These are phyloP conservation scores for Staphylotrichum tortipilum DNA, from an alignment of 495 filamentous ascomycete species.

Conservation along the genomic window DNA sequence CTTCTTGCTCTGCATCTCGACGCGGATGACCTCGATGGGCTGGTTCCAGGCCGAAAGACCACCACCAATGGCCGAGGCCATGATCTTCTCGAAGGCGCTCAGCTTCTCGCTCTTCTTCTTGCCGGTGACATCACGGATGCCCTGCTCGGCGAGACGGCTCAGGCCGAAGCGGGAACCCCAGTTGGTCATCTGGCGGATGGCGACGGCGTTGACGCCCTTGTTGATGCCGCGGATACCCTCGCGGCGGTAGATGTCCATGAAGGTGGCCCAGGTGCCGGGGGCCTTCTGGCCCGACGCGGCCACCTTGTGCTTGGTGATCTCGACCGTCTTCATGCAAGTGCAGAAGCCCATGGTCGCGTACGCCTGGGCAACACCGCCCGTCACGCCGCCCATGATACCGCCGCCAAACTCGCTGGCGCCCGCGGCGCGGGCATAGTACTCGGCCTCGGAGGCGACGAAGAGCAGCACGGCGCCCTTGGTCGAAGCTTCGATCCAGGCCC, in stretches of 20 bases:
- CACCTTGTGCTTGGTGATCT: constrained; percentile 97
- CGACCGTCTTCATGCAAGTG: constrained; percentile 99
- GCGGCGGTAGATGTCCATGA: constrained; percentile 92
- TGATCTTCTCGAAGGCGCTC: constrained; percentile 74
- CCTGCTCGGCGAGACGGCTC: constrained; percentile 77
- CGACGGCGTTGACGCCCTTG: constrained; percentile 94
- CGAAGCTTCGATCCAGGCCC: constrained; percentile 99
- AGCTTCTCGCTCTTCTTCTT: constrained; percentile 77
- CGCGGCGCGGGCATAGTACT: constrained; percentile 74
- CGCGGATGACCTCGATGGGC: constrained; percentile 98
- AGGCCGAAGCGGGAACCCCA: constrained; percentile 97
- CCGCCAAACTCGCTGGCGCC: constrained; percentile 79
- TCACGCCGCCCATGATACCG: constrained; percentile 87
- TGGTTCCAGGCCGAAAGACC: constrained; percentile 97
- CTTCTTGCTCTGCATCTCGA: constrained; percentile 99
- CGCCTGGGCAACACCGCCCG: constrained; percentile 90
- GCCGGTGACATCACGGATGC: constrained; percentile 69
- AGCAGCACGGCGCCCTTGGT: constrained; percentile 98
- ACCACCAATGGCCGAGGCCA: constrained; percentile 80
- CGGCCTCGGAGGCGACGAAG: constrained; percentile 97
- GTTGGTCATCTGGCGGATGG: constrained; percentile 98
- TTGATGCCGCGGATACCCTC: constrained; percentile 97
- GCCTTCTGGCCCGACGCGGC: constrained; percentile 74
- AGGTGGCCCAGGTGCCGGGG: constrained; percentile 80
- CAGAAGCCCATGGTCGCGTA: constrained; percentile 99